Conservation (phyloP, 1,139 yeast genomes). For the Debaryomyces subglobosus region DNA sequence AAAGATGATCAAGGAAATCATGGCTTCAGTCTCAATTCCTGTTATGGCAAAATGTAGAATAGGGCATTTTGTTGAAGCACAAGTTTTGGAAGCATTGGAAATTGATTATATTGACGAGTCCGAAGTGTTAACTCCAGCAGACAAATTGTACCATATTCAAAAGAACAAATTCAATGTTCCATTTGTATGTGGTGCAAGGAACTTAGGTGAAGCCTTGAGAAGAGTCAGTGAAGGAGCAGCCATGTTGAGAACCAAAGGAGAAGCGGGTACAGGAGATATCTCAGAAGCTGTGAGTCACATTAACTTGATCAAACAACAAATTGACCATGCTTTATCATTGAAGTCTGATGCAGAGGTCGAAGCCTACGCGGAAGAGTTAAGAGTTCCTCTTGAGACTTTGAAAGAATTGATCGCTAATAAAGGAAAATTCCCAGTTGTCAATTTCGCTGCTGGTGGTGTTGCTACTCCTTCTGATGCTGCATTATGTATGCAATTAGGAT, state of each 20-base stretch:
- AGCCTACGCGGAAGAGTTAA: slow-evolving; percentile 56
- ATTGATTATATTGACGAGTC: slow-evolving; percentile 86
- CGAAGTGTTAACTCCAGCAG: slow-evolving; percentile 84
- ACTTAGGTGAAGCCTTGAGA: slow-evolving; percentile 83
- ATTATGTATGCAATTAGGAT: slow-evolving; percentile 86
- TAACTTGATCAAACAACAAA: slow-evolving; percentile 59
- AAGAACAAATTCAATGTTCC: slow-evolving; percentile 71
- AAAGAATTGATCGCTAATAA: slow-evolving; percentile 51
- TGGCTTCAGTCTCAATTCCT: slow-evolving; percentile 72
- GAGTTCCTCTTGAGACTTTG: slow-evolving; percentile 63
- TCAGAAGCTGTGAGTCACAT: slow-evolving; percentile 86
- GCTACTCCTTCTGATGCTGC: slow-evolving; percentile 94
- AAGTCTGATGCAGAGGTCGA: slow-evolving; percentile 49
- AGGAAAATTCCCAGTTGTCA: slow-evolving; percentile 80
- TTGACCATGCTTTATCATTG: slow-evolving; percentile 48
- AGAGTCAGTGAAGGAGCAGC: slow-evolving; percentile 86
- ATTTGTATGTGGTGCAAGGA: slow-evolving; percentile 85
- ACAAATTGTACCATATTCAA: slow-evolving; percentile 65
- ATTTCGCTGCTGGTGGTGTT: slow-evolving; percentile 90
- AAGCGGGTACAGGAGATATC: slow-evolving; percentile 89
- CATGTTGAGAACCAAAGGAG: slow-evolving; percentile 87
- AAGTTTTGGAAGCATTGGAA: slow-evolving; percentile 70
- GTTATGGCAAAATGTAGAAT: slow-evolving; percentile 91
- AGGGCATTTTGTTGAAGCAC: slow-evolving; percentile 86
- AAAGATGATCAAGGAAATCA: slow-evolving; percentile 73